A percentile compares a stretch with the other conserved stretches of the same genome.
phyloP scores from a whole-genome alignment of 768 basidiomycete species.

The Lactarius indigo region DNA sequence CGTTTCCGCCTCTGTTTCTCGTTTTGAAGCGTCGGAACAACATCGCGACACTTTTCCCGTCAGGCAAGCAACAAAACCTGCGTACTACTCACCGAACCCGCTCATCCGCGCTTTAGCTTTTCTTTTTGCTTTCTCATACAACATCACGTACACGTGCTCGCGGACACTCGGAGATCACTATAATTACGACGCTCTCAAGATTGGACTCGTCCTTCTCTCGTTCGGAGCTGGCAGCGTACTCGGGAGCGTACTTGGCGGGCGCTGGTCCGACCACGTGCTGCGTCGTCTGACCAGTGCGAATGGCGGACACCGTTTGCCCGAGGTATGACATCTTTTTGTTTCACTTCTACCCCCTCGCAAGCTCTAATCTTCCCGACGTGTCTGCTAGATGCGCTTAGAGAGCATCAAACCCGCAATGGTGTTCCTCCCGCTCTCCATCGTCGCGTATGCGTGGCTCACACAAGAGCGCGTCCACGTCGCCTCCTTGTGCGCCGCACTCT shows the following conservation, averaged over 20 bases:
- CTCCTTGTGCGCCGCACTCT: constrained; percentile 67
- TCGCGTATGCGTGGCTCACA: constrained; percentile 76
- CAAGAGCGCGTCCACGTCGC: constrained; percentile 60
- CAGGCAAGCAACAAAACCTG: constrained; percentile 42
- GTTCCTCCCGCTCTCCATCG: constrained; percentile 54
- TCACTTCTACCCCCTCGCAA: background rate
- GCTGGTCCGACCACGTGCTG: constrained; percentile 54
- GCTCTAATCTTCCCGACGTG: background rate
- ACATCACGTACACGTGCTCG: constrained; percentile 69
- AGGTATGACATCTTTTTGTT: constrained; percentile 42
- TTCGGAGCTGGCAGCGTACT: constrained; percentile 59
- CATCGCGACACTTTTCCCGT: constrained; percentile 56
- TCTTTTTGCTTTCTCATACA: constrained; percentile 67
- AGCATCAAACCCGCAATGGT: constrained; percentile 58
- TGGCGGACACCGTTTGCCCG: constrained; percentile 52
- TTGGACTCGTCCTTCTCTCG: constrained; percentile 73
- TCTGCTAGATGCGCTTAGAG: constrained; percentile 62
- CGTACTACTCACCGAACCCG: background rate
- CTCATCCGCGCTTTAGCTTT: constrained; percentile 43
- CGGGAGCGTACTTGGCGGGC: constrained; percentile 56
- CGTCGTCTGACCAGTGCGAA: constrained; percentile 40
- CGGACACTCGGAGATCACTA: constrained; percentile 65
- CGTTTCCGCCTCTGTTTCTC: constrained; percentile 55
- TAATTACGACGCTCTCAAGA: constrained; percentile 60
- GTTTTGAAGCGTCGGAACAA: constrained; percentile 67